Evolutionary conservation across 345 rosid species (phyloP).

Genomic region (Isatis tinctoria): DNA sequence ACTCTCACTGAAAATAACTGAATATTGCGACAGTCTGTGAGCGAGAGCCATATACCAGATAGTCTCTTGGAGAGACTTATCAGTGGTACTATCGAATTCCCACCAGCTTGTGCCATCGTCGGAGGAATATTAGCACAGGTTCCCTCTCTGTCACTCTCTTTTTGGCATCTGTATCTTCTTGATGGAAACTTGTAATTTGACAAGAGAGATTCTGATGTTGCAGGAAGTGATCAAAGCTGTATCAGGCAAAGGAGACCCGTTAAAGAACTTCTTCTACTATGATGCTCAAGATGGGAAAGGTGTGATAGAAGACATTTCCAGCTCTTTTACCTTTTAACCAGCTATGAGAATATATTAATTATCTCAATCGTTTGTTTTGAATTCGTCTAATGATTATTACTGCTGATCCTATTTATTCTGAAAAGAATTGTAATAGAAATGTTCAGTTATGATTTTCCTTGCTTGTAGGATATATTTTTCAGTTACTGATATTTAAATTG

Average conservation of each 20-base stretch:
- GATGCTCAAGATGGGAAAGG: conserved; percentile 92
- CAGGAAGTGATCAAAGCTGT: conserved; percentile 93
- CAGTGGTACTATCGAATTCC: conserved; percentile 49
- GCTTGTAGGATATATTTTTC: neutral
- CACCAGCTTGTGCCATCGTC: conserved; percentile 86
- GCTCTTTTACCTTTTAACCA: conserved; percentile 20
- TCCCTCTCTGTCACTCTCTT: conserved; percentile 3
- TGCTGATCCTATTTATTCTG: neutral
- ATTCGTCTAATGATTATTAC: neutral
- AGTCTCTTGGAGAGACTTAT: conserved; percentile 70
- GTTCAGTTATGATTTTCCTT: conserved; percentile 28
- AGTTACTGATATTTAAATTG: conserved; percentile 4
- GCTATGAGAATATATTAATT: neutral
- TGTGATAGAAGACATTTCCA: conserved; percentile 69
- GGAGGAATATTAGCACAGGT: conserved; percentile 98
- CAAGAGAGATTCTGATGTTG: neutral
- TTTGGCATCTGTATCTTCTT: neutral
- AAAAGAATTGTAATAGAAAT: neutral
- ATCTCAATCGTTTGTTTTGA: neutral
- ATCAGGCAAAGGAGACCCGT: conserved; percentile 83
- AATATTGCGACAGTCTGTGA: conserved; percentile 44
- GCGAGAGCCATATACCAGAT: conserved; percentile 59
- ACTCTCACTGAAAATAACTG: neutral
- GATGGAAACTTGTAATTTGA: neutral
- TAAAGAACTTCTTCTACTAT: conserved; percentile 89